A percentile compares a stretch with the other conserved stretches of the same genome.
phyloP scores from a whole-genome alignment of 2,329 filamentous ascomycete species.

The Cryphonectria naterciae region DNA sequence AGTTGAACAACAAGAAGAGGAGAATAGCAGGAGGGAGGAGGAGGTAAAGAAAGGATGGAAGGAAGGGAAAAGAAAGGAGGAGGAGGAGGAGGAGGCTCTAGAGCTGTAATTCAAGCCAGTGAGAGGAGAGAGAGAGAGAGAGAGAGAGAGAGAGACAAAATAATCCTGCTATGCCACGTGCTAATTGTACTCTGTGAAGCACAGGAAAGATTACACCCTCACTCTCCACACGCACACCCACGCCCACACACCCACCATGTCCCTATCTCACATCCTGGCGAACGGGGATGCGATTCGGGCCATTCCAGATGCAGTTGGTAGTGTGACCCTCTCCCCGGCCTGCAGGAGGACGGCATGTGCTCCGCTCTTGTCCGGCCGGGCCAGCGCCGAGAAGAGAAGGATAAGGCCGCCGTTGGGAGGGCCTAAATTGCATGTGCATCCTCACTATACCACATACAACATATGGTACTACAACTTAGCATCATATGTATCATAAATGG shows the following conservation, averaged over 20 bases:
- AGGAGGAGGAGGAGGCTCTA: constrained; percentile 3
- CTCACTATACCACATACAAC: background rate
- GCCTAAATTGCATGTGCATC: background rate
- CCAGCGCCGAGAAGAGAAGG: constrained; percentile 8
- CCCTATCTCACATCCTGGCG: background rate
- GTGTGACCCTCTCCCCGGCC: constrained; percentile 3
- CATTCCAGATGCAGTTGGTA: constrained; percentile 6
- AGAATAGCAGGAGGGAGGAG: background rate
- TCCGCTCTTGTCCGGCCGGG: constrained; percentile 6
- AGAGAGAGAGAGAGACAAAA: background rate
- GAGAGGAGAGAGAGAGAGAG: background rate
- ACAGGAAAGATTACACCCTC: background rate
- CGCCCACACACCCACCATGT: background rate
- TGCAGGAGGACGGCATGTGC: constrained; percentile 6
- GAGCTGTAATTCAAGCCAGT: background rate
- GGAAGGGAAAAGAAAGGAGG: background rate
- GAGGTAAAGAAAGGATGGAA: no score
- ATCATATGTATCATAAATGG: background rate
- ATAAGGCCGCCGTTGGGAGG: background rate
- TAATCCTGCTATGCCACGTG: background rate
- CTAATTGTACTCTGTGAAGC: background rate
- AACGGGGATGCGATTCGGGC: background rate
- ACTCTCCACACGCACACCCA: background rate
- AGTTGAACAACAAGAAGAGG: no score
- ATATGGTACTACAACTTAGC: background rate